phyloP scores from a whole-genome alignment of 2,329 filamentous ascomycete genomes.

The Colletotrichum caudatum region DNA sequence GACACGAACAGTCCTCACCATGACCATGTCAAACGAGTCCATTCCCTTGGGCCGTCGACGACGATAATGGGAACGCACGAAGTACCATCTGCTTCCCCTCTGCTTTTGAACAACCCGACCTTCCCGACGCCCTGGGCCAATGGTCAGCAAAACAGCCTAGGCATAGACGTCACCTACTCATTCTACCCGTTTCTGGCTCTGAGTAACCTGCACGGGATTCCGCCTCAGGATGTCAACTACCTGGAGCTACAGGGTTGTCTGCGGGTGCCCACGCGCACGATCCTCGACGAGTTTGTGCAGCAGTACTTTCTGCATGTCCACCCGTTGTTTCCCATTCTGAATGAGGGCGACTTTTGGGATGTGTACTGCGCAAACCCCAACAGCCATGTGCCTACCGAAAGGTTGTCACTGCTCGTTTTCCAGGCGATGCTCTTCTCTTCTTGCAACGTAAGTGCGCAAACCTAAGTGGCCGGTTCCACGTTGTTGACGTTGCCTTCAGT shows the following conservation, averaged over 20 bases:
- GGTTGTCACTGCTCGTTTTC: conserved; percentile 59
- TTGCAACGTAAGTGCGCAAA: conserved; percentile 51
- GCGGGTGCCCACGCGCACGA: conserved; percentile 54
- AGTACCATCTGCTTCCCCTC: not conserved
- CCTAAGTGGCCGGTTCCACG: conserved; percentile 8
- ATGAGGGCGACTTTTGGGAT: conserved; percentile 61
- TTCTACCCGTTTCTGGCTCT: conserved; percentile 58
- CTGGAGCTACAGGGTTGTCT: conserved; percentile 61
- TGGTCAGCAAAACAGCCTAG: conserved; percentile 47
- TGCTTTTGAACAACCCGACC: not conserved
- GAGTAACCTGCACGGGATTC: conserved; percentile 50
- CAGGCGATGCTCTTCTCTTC: conserved; percentile 60
- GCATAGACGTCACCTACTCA: conserved; percentile 55
- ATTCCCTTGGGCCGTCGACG: not conserved
- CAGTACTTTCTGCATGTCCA: conserved; percentile 63
- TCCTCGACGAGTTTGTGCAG: conserved; percentile 61
- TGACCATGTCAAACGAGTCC: conserved; percentile 10
- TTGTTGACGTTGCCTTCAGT: conserved; percentile 43
- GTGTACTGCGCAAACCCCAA: conserved; percentile 50
- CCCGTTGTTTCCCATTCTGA: conserved; percentile 57
- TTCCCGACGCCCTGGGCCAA: conserved; percentile 43
- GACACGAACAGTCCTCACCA: not conserved
- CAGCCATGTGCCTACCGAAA: conserved; percentile 43
- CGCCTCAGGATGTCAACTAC: conserved; percentile 61
- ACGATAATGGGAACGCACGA: conserved; percentile 37